Conservation (phyloP, 148 eudicot genomes). For the Drosera capensis region DNA sequence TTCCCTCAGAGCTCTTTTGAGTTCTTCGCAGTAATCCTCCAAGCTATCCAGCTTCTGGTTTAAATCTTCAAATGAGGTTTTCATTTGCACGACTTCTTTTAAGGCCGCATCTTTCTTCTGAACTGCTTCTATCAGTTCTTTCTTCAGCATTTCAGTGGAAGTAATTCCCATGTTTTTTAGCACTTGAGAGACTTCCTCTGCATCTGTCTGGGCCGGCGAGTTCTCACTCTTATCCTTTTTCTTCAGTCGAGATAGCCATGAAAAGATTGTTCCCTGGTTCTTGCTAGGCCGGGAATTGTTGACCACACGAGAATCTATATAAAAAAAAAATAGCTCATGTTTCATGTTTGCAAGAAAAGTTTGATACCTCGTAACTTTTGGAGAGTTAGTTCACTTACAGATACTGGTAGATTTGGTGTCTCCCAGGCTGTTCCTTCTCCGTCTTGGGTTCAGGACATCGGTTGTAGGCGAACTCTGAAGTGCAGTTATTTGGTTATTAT, state of each 20-base stretch:
- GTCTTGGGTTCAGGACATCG: slow-evolving; percentile 29
- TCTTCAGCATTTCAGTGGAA: slow-evolving; percentile 44
- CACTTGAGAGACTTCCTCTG: slow-evolving; percentile 44
- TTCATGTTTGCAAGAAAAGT: too few relatives aligned
- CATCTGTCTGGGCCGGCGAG: slow-evolving; percentile 38
- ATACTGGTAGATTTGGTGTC: slow-evolving; percentile 24
- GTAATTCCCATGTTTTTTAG: slow-evolving; percentile 22
- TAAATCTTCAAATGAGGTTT: slow-evolving; percentile 55
- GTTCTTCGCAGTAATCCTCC: slow-evolving; percentile 67
- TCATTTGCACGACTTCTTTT: slow-evolving; percentile 57
- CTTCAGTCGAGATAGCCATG: slow-evolving; percentile 58
- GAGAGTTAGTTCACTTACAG: too few relatives aligned
- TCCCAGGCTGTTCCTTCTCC: slow-evolving; percentile 61
- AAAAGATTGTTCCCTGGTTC: slow-evolving; percentile 29
- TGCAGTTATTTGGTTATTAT: slow-evolving; percentile 18
- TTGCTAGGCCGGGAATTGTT: slow-evolving; percentile 30
- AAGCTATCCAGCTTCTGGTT: slow-evolving; percentile 52
- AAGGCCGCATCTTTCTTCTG: slow-evolving; percentile 58
- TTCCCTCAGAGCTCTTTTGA: slow-evolving; percentile 56
- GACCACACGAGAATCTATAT: slow-evolving; percentile 49
- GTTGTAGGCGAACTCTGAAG: slow-evolving; percentile 31
- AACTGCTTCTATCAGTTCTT: slow-evolving; percentile 54
- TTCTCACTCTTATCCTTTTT: slow-evolving; percentile 46
- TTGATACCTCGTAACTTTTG: too few relatives aligned
- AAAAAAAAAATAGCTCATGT: too few relatives aligned